A percentile compares a stretch with the other conserved stretches of the same genome.
Conservation (phyloP, 495 filamentous ascomycete genomes). For the Trichoderma orchidacearum region DNA sequence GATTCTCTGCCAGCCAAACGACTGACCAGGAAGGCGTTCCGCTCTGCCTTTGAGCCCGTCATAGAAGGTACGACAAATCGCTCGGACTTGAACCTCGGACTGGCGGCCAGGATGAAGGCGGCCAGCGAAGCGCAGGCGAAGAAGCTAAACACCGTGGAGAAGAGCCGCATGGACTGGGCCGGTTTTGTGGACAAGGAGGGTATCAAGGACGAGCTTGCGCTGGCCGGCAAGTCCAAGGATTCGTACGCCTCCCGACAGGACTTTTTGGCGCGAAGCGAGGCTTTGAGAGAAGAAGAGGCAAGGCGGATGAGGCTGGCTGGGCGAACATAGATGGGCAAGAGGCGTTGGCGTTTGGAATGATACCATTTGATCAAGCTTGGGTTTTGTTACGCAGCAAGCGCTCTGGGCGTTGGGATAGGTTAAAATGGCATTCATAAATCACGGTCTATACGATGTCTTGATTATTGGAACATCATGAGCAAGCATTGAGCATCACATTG, state of each 20-base stretch:
- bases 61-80: constrained; percentile 29
- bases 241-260: constrained; percentile 75
- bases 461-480: too few species aligned
- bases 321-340: constrained; percentile 14
- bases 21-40: constrained; percentile 54
- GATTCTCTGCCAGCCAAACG: constrained; percentile 24
- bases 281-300: constrained; percentile 61
- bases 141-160: constrained; percentile 93
- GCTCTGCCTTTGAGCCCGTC: constrained; percentile 72
- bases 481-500: too few species aligned
- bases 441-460: too few species aligned
- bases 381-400: not conserved
- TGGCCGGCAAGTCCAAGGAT: constrained; percentile 71
- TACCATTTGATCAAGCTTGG: not conserved
- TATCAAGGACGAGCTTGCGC: constrained; percentile 77
- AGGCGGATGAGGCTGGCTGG: constrained; percentile 46
- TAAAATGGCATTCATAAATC: not conserved
- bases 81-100: constrained; percentile 35
- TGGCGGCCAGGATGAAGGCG: constrained; percentile 19
- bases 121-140: constrained; percentile 41
- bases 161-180: constrained; percentile 89
- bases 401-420: not conserved
- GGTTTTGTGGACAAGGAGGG: constrained; percentile 86
- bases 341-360: not conserved
- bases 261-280: constrained; percentile 74